phyloP scores from a whole-genome alignment of 495 filamentous ascomycete genomes.

The Massariosphaeria phaeospora region DNA sequence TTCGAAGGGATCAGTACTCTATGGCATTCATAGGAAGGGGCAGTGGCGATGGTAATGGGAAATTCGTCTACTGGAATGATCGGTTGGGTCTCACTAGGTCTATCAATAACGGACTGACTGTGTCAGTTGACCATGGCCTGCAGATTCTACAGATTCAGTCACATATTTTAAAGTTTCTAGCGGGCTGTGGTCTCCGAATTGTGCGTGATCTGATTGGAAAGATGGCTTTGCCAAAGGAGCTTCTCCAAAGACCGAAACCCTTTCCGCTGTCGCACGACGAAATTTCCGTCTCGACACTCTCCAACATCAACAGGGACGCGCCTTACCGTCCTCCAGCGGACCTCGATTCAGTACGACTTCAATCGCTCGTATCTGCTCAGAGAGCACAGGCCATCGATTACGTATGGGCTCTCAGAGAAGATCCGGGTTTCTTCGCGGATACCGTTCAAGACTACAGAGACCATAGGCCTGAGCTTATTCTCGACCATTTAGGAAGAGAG shows the following conservation, averaged over 20 bases:
- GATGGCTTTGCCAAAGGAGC: slow-evolving; percentile 14
- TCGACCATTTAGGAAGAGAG: slow-evolving; percentile 33
- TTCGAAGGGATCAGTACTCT: not conserved
- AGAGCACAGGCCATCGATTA: slow-evolving; percentile 44
- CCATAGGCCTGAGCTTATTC: slow-evolving; percentile 41
- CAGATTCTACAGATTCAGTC: slow-evolving; percentile 44
- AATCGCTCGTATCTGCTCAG: slow-evolving; percentile 41
- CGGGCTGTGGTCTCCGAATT: slow-evolving; percentile 39
- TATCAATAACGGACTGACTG: not conserved
- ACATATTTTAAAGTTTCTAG: slow-evolving; percentile 43
- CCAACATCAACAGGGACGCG: slow-evolving; percentile 41
- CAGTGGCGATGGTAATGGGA: not conserved
- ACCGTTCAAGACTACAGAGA: slow-evolving; percentile 39
- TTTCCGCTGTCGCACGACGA: not conserved
- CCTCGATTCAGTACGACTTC: slow-evolving; percentile 43
- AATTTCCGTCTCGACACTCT: slow-evolving; percentile 30
- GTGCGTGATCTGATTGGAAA: slow-evolving; percentile 41
- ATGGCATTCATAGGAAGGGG: not conserved
- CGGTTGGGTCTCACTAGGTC: not conserved
- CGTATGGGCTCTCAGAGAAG: slow-evolving; percentile 49
- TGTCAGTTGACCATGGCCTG: not conserved
- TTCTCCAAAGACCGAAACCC: slow-evolving; percentile 36
- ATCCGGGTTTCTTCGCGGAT: slow-evolving; percentile 49
- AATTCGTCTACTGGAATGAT: not conserved
- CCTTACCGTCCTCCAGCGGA: slow-evolving; percentile 44